Evolutionary conservation across 352 stramenopile species (phyloP), one percentile per base, ranked within the genome.

Genomic region (Saprolegnia diclina): DNA sequence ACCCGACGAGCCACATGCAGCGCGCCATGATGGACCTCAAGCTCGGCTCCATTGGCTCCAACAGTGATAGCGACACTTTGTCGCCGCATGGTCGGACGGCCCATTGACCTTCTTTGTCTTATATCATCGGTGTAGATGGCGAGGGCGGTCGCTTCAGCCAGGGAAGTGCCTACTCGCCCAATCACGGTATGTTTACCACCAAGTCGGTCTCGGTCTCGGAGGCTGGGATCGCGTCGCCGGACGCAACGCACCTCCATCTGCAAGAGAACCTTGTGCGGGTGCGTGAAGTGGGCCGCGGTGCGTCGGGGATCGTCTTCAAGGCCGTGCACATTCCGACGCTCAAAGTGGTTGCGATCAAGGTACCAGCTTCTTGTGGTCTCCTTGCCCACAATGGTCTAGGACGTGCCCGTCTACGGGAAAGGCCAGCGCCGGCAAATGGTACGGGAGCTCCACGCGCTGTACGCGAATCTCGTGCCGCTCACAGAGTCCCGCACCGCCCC

Each of bases 311-410:
- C 5, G 91, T 97, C 9, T 91, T 93, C 67, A 92, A 96, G 61
- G 87, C 87, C 6, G 88, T 97, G n/a, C 89, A 97, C 68, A 88
- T 97, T 19, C 90, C 90, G 11, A 93, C 84, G 4, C 70, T 97
- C 16, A 96, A 94, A 78, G 80, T 97, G 0, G 88, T 97, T 4
- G 90, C 90, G 18, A 79, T 96, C 38, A 96, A 97, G 83, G 84
- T 92, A 71, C 35, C 32, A 72, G 64, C 26, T 44, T 70, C 5
- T 19, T 18, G 61, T 57, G 64, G 4, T 32, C 16, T 55, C 37
- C 10, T n/a, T 18, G 37, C 72, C 4, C 45, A 11, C 65, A 52
- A 35, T 54, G 16, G 11, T 63, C 45, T 37, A 93, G 87, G 85
- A 91, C 71, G 88, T 97, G 10, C 79, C 89, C 5, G 86, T 96